Base-by-base conservation (phyloP, 176 grass and related monocot genomes). In the Rhynchospora tenuis region DNA sequence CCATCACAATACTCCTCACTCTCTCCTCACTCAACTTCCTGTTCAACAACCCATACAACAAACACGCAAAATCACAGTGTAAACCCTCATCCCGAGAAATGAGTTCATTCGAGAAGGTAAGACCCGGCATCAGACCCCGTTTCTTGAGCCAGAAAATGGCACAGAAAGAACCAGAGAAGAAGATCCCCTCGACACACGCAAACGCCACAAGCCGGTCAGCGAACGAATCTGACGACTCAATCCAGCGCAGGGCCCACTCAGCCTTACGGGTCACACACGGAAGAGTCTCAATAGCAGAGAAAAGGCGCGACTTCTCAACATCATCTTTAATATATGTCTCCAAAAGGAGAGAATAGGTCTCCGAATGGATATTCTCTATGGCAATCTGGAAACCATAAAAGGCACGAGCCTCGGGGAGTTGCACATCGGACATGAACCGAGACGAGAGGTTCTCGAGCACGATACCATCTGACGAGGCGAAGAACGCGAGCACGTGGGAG, bases 131-230 rank as follows among this genome's bases (percentile, higher is more conserved):
- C 56, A 97, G 90, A 0, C 95, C 92, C 0, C 92, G 88, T 87
- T 97, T 97, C 87, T 97, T 97, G 71, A 97, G 92, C 95, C 95
- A 97, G 85, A 97, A 97, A 70, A 97, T 97, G 58, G 95, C 80
- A 83, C 92, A 97, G 78, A 97, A 97, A 55, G 95, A 97, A 59
- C 95, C 92, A 13, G 95, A 97, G 90, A 97, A 97, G 89, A 97
- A 97, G 73, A 97, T 92, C 0, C 95, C 95, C 84, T 97, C 92
- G 9, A 97, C 90, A 76, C 90, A 94, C 9, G 95, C 90, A 76
- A 97, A 97, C 0, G 89, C 95, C 3, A 97, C 92, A 61, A 97
- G 62, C 56, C 95, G 85, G 81, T 97, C 95, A 0, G 90, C 95
- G 60, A 94, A 98, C 78, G 83, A 87, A 64, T 95, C 90, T 1